A percentile compares a stretch with the other conserved stretches of the same genome.
Evolutionary conservation across 2,329 filamentous ascomycete genomes (phyloP).

Genomic region (Hymenoscyphus fructigenus): DNA sequence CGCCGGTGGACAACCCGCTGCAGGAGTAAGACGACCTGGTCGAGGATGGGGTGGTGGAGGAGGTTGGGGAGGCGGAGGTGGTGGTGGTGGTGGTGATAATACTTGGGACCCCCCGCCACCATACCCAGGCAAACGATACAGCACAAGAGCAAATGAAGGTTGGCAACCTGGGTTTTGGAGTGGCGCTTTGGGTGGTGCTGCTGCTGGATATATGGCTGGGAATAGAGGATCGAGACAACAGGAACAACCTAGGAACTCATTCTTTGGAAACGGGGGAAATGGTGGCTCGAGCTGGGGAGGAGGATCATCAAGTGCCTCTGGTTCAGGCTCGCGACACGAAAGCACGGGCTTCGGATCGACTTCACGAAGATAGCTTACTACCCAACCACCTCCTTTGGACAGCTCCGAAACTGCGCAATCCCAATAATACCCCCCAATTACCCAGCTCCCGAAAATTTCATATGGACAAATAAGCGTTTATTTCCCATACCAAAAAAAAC

Average conservation of each 20-base stretch:
- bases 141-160: slow-evolving; percentile 39
- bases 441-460: no score
- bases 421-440: no score
- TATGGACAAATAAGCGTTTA: not conserved
- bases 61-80: slow-evolving; percentile 44
- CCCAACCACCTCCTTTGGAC: no score
- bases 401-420: no score
- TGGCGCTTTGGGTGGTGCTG: slow-evolving; percentile 60
- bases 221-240: slow-evolving; percentile 44
- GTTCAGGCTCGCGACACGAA: slow-evolving; percentile 47
- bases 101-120: slow-evolving; percentile 35
- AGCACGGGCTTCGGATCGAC: slow-evolving; percentile 75
- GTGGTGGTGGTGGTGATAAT: slow-evolving; percentile 32
- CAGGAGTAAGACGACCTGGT: slow-evolving; percentile 34
- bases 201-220: slow-evolving; percentile 65
- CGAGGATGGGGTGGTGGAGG: slow-evolving; percentile 42
- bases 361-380: slow-evolving; percentile 49
- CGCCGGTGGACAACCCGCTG: slow-evolving; percentile 9
- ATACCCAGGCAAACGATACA: slow-evolving; percentile 32
- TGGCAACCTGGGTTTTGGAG: slow-evolving; percentile 78
- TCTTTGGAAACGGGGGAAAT: slow-evolving; percentile 22
- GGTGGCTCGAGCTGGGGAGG: slow-evolving; percentile 23
- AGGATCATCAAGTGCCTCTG: slow-evolving; percentile 22
- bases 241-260: slow-evolving; percentile 15
- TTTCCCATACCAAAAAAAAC: not conserved